These are phyloP conservation scores for Sporisorium exsertum DNA, from an alignment of 1,284 basidiomycete species.

Conservation along the genomic window DNA sequence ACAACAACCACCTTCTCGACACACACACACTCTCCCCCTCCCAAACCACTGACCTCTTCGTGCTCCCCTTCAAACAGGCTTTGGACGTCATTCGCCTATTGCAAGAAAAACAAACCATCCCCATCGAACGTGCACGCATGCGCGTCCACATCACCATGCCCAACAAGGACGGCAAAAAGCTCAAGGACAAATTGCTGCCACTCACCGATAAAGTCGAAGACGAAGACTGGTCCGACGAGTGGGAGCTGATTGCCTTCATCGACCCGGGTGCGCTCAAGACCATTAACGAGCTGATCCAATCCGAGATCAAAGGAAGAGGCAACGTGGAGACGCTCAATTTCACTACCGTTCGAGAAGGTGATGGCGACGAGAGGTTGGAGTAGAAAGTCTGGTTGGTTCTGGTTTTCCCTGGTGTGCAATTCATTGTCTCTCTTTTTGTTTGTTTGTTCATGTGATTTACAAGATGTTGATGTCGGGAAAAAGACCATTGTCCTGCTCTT, in stretches of 20 bases:
- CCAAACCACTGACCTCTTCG: not conserved
- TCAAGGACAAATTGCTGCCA: conserved; percentile 80
- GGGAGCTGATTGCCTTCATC: conserved; percentile 85
- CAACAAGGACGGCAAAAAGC: conserved; percentile 77
- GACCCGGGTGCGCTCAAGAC: conserved; percentile 91
- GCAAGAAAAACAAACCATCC: conserved; percentile 78
- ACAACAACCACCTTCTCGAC: too few species aligned
- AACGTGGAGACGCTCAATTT: conserved; percentile 72
- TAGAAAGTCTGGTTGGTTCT: conserved; percentile 1
- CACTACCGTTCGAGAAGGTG: conserved; percentile 58
- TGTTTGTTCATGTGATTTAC: not conserved
- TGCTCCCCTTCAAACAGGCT: conserved; percentile 76
- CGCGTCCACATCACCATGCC: conserved; percentile 86
- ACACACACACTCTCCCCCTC: too few species aligned
- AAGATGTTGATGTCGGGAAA: not conserved
- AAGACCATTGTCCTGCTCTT: not conserved
- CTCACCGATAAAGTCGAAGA: conserved; percentile 85
- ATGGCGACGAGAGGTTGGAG: conserved; percentile 59
- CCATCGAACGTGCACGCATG: conserved; percentile 93
- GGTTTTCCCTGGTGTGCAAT: conserved; percentile 1
- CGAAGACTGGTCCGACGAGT: conserved; percentile 82
- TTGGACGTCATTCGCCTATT: conserved; percentile 90
- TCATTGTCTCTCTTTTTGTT: conserved; percentile 8
- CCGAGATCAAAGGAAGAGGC: conserved; percentile 83
- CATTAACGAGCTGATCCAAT: conserved; percentile 88